Evolutionary conservation across 345 rosid genomes (phyloP).

Genomic region (Sapria himalayana): DNA sequence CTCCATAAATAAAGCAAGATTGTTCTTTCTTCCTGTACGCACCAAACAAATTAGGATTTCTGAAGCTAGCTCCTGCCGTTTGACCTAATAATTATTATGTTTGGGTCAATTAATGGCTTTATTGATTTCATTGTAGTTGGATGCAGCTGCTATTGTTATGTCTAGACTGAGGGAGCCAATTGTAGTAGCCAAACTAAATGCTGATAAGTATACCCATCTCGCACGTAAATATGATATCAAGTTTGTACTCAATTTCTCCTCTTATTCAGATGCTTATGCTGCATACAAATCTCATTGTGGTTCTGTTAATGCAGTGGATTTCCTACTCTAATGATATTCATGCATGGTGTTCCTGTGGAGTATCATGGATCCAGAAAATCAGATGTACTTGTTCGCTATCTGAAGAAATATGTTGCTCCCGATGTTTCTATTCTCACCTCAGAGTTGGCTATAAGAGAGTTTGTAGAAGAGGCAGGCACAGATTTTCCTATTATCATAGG

Average conservation of each 20-base stretch:
- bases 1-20: background rate
- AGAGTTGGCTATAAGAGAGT: constrained; percentile 36
- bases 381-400: constrained; percentile 51
- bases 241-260: constrained; percentile 22
- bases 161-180: constrained; percentile 54
- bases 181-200: constrained; percentile 64
- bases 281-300: background rate
- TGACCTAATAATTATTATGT: too few species aligned
- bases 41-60: background rate
- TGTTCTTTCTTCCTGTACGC: background rate
- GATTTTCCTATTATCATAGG: constrained; percentile 63
- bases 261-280: background rate
- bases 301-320: constrained; percentile 33
- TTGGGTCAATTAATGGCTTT: background rate
- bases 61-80: too few species aligned
- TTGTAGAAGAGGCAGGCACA: constrained; percentile 47
- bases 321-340: constrained; percentile 67
- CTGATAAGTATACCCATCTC: constrained; percentile 50
- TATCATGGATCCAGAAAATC: constrained; percentile 85
- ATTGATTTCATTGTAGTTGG: constrained; percentile 31
- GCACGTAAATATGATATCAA: constrained; percentile 58
- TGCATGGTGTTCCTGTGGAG: constrained; percentile 63
- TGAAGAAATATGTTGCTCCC: constrained; percentile 83
- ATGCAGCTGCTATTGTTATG: constrained; percentile 72
- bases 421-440: constrained; percentile 62